Conservation (phyloP, 1,284 basidiomycete species). For the Fistulinella cinereoalba region DNA sequence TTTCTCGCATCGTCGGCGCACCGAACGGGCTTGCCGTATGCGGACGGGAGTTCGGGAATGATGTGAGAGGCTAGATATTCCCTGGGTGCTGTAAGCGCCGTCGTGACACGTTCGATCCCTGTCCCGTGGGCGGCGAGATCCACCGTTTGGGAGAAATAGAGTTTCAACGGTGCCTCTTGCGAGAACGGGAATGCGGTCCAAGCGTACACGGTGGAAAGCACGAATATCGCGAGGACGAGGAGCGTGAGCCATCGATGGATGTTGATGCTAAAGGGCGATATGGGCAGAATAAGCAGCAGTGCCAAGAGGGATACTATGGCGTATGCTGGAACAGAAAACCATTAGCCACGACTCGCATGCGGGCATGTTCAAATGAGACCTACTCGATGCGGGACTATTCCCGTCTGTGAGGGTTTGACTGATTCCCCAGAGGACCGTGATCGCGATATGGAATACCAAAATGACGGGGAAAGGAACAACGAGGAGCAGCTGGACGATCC, state of each 20-base stretch:
- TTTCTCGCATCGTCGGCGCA: constrained; percentile 20
- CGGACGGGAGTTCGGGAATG: constrained; percentile 54
- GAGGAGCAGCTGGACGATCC: constrained; percentile 60
- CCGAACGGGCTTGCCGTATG: constrained; percentile 31
- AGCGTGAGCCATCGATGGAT: constrained; percentile 47
- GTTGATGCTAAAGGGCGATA: constrained; percentile 61
- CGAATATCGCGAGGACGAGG: constrained; percentile 42
- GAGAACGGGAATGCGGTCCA: constrained; percentile 63
- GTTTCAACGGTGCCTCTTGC: constrained; percentile 55
- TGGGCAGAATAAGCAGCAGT: constrained; percentile 52
- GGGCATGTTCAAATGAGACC: too few relatives aligned
- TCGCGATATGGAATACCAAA: constrained; percentile 52
- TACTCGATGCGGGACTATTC: constrained; percentile 47
- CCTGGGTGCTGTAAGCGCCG: constrained; percentile 48
- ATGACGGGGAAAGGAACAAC: constrained; percentile 57
- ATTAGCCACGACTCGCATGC: too few relatives aligned
- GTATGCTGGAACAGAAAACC: constrained; percentile 59
- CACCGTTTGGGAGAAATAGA: constrained; percentile 64
- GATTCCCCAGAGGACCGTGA: constrained; percentile 49
- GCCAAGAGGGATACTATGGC: constrained; percentile 43
- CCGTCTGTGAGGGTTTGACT: constrained; percentile 67
- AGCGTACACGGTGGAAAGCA: constrained; percentile 44
- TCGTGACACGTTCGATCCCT: constrained; percentile 23
- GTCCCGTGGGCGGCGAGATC: constrained; percentile 36
- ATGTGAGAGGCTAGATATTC: constrained; percentile 45